Evolutionary conservation across 805 yeast genomes (phyloP), one percentile per base, ranked within the genome.

Genomic region (Metschnikowia colocasiae): DNA sequence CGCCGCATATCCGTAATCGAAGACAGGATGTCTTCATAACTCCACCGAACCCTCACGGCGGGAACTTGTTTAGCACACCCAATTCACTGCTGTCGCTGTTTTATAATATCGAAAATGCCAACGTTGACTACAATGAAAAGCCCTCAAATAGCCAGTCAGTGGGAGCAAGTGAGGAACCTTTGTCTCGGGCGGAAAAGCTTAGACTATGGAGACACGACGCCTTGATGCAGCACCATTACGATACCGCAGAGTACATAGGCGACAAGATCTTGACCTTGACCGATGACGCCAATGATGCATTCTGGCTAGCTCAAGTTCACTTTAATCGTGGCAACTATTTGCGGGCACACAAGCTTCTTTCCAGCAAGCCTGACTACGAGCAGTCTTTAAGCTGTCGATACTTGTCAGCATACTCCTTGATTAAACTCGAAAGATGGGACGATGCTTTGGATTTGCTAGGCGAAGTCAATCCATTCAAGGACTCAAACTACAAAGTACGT

Each of bases 141-240:
- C 48, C 52, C 18, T 37, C 37, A 12, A 42, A 16, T 4, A 26
- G 20, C 8, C 33, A 38, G 7, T 44, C 36, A 3, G 40, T 34
- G 2, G 38, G 34, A 30, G 38, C 19, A 13, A 43, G 26, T 25
- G 56, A 51, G 6, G 73, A 71, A 43, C 84, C 84, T 5, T 59
- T 80, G 34, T 78, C 96, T 0, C 94, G 87, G 48, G 94, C 91
- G 0, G 97, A 92, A 53, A 82, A 83, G 55, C 74, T 94, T 30
- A 69, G 98, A 39, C 71, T 87, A 25, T 94, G 98, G 99, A 72
- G 98, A 40, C 95, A 90, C 53, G 96, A 90, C 60, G 95, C 99
- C 0, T 65, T 86, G 47, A 82, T 86, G 84, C 96, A 91, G 57
- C 97, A 91, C 62, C 95, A 90, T 52, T 87, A 87, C 63, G 76